Evolutionary conservation across 2,329 filamentous ascomycete species (phyloP), one percentile per base, ranked within the genome.

Genomic region (Teratosphaeria epicoccoides): DNA sequence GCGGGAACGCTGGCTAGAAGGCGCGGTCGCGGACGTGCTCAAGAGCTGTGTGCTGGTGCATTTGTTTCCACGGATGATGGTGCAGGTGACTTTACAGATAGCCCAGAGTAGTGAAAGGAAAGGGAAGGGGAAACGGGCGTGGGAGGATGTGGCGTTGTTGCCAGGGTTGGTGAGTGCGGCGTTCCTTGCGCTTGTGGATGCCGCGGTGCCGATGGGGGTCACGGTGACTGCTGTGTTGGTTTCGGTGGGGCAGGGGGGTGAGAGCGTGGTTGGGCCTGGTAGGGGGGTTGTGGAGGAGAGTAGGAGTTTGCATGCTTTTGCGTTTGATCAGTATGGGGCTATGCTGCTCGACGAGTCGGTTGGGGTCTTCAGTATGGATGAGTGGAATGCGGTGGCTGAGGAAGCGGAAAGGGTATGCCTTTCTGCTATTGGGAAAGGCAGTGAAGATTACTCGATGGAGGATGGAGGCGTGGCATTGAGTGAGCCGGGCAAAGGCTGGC

Each of bases 81-180:
- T 94, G 50, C 88, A 94, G 68, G 72, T 94, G 56, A 87, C 86
- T 10, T 76, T 94, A n/a, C 88, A 94, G 70, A 74, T 93, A 40
- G 55, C 59, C 44, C 58, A 56, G 26, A 52, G 60, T 47, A 56
- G 58, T 6, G 25, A 46, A 6, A 22, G 24, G 14, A 47, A 9
- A 14, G 45, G 90, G 17, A 87, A 90, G 68, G 74, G 91, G 24
- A 51, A 55, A 47, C 54, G 51, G 25, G 54, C 58, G 2, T 33
- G 53, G 14, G 54, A 91, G 84, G 87, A 88, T 66, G 77, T 96
- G 43, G 76, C 84, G 47, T 76, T 95, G 45, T 80, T 98, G 50
- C 88, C 93, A 23, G 81, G 87, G 28, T 77, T 96, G 56, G 72
- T 96, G 25, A 88, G 96, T 68, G 84, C 89, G 1, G 79, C 87